A percentile compares a stretch with the other conserved stretches of the same genome.
Conservation (phyloP, 805 yeast genomes). For the Lipomyces anomalus region DNA sequence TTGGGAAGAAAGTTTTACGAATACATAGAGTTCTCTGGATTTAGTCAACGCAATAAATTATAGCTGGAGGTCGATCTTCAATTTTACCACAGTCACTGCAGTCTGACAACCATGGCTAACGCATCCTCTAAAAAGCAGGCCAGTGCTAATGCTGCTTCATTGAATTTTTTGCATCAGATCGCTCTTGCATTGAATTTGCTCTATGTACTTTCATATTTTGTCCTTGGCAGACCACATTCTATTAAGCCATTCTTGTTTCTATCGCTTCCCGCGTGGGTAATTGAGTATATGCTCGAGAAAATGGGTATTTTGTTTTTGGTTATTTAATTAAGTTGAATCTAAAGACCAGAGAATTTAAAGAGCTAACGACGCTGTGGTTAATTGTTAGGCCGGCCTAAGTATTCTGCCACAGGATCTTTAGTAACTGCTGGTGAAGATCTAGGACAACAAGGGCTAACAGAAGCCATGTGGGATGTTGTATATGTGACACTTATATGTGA, state of each 20-base stretch:
- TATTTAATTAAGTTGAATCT: background rate
- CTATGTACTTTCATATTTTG: constrained; percentile 36
- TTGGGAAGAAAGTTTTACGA: too few relatives aligned
- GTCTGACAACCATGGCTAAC: constrained; percentile 36
- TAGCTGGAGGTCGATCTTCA: background rate
- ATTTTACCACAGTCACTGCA: background rate
- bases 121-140: constrained; percentile 42
- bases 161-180: constrained; percentile 33
- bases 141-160: constrained; percentile 30
- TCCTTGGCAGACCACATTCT: constrained; percentile 44
- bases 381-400: constrained; percentile 47
- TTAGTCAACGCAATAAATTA: background rate
- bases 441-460: constrained; percentile 57
- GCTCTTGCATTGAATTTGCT: constrained; percentile 39
- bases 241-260: constrained; percentile 41
- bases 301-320: constrained; percentile 33
- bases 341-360: background rate
- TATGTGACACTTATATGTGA: constrained; percentile 60
- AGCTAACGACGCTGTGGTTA: background rate
- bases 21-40: too few relatives aligned
- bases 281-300: constrained; percentile 51
- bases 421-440: constrained; percentile 56
- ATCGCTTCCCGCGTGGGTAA: constrained; percentile 40
- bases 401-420: constrained; percentile 42
- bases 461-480: constrained; percentile 64